Conservation (phyloP, 23 red algal genomes). For the Cyanidiococcus yangmingshanensis region DNA sequence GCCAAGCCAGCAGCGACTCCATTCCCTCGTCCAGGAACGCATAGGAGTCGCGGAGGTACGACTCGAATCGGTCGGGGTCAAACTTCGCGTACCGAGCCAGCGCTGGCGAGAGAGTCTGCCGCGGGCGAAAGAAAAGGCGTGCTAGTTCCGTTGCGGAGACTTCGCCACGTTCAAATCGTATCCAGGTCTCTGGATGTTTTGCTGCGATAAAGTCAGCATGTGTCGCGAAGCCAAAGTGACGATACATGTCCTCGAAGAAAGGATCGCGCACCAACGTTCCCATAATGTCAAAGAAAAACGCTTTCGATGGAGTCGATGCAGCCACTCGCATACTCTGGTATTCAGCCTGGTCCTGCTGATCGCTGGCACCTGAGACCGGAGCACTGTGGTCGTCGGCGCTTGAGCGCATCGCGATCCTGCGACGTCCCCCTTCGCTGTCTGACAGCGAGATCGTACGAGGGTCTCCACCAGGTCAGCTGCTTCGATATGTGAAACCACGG, state of each 20-base stretch:
- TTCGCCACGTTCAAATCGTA: conserved; percentile 59
- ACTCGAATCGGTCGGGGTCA: conserved; percentile 36
- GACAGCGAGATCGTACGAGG: no score
- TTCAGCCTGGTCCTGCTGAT: no score
- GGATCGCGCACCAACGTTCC: conserved; percentile 89
- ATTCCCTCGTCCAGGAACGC: conserved; percentile 44
- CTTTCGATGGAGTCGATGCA: no score
- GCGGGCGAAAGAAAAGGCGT: conserved; percentile 42
- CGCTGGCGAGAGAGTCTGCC: background rate
- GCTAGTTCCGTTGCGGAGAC: conserved; percentile 34
- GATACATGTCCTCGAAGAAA: conserved; percentile 72
- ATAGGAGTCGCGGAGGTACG: conserved; percentile 53
- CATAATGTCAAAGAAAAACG: conserved; percentile 78
- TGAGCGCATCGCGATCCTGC: no score
- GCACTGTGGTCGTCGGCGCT: no score
- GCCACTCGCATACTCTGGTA: no score
- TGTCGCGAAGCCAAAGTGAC: conserved; percentile 65
- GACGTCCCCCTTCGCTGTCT: no score
- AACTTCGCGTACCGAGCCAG: conserved; percentile 17
- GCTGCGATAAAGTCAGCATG: conserved; percentile 58
- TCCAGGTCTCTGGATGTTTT: conserved; percentile 63
- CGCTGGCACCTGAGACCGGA: no score
- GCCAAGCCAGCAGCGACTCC: conserved; percentile 37
- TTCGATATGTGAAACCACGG: no score
- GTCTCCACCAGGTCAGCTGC: no score